These are phyloP conservation scores for Clausena lansium DNA, from an alignment of 345 rosid species.

Conservation along the genomic window DNA sequence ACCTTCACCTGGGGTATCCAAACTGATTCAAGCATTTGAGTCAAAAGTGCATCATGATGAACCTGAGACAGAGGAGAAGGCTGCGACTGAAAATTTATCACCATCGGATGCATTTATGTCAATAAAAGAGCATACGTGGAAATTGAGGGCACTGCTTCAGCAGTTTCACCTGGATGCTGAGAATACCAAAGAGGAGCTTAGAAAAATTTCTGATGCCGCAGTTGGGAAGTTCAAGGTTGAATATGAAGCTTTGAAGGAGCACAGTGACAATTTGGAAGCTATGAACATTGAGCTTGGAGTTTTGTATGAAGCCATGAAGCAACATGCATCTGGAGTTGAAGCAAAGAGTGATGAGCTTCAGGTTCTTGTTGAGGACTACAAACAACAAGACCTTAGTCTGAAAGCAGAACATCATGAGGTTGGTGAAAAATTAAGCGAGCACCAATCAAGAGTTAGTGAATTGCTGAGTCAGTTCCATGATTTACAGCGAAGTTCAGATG, in stretches of 20 bases:
- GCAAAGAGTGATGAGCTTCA: slow-evolving; percentile 47
- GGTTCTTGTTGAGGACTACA: slow-evolving; percentile 42
- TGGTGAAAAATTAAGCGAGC: slow-evolving; percentile 37
- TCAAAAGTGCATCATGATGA: slow-evolving; percentile 58
- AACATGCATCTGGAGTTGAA: slow-evolving; percentile 38
- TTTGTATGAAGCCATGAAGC: slow-evolving; percentile 60
- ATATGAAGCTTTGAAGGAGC: slow-evolving; percentile 48
- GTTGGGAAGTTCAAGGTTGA: slow-evolving; percentile 44
- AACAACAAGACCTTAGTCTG: slow-evolving; percentile 38
- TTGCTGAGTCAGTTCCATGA: slow-evolving; percentile 61
- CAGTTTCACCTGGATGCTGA: slow-evolving; percentile 53
- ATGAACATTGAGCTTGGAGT: slow-evolving; percentile 54
- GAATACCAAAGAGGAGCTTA: slow-evolving; percentile 38
- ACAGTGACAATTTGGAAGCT: slow-evolving; percentile 49
- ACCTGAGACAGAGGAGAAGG: slow-evolving; percentile 39
- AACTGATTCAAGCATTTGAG: slow-evolving; percentile 84
- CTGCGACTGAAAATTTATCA: slow-evolving; percentile 33
- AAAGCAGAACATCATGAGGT: slow-evolving; percentile 54
- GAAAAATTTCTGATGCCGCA: slow-evolving; percentile 30
- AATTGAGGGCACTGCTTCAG: slow-evolving; percentile 52
- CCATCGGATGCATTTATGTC: slow-evolving; percentile 40
- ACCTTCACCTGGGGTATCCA: slow-evolving; percentile 55
- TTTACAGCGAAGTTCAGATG: slow-evolving; percentile 45
- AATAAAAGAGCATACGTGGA: slow-evolving; percentile 44
- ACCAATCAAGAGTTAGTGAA: slow-evolving; percentile 36